Conservation (phyloP, 169 alveolate genomes). For the Plasmodium sp. region DNA sequence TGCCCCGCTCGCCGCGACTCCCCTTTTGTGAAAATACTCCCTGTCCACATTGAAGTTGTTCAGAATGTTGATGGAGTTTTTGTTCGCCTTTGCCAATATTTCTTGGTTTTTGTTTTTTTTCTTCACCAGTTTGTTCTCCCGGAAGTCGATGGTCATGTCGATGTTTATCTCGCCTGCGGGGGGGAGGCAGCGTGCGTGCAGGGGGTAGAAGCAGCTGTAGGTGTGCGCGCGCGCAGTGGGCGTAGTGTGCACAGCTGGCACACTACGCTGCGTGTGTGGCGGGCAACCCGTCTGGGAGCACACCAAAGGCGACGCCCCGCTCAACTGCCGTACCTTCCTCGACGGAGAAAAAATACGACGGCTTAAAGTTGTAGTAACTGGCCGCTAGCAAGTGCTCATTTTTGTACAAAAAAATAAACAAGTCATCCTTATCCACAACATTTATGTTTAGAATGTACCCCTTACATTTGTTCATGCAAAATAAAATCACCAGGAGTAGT, state of each 20-base stretch:
- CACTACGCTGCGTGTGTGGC: not conserved
- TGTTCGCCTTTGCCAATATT: slow-evolving; percentile 45
- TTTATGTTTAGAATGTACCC: slow-evolving; percentile 46
- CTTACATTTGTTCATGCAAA: slow-evolving; percentile 38
- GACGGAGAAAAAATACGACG: slow-evolving; percentile 64
- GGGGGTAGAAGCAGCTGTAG: not conserved
- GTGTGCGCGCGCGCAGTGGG: not conserved
- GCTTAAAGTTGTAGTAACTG: slow-evolving; percentile 62
- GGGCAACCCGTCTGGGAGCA: not conserved
- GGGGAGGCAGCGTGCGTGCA: not conserved
- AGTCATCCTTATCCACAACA: slow-evolving; percentile 70
- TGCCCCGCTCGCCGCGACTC: not conserved
- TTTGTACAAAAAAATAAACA: slow-evolving; percentile 55
- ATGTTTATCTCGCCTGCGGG: slow-evolving; percentile 42
- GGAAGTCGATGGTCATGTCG: slow-evolving; percentile 28
- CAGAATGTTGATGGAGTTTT: slow-evolving; percentile 42
- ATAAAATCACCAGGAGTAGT: slow-evolving; percentile 28
- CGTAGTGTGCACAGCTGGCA: not conserved
- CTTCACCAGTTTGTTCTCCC: slow-evolving; percentile 15
- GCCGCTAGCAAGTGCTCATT: slow-evolving; percentile 68
- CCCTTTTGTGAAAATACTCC: slow-evolving; percentile 25
- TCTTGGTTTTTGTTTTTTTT: slow-evolving; percentile 52
- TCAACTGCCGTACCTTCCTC: slow-evolving; percentile 29
- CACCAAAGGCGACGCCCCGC: not conserved
- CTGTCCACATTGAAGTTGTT: slow-evolving; percentile 33